Conservation (phyloP, 306 rosid species). For the Fagus sylvatica region DNA sequence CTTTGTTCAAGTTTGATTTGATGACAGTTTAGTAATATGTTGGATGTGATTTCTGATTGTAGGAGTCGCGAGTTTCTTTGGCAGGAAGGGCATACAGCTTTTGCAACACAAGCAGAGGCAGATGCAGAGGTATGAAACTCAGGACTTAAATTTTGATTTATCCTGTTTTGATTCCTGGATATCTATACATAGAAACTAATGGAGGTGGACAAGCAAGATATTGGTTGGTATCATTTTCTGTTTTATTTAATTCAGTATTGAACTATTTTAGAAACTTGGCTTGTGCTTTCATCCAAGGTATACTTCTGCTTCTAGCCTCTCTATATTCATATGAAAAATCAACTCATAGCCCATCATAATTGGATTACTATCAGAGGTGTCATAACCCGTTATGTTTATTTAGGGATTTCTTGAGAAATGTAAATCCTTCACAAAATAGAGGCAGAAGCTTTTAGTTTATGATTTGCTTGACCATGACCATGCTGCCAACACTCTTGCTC, state of each 20-base stretch:
- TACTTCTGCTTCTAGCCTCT: not conserved
- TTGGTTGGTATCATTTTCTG: not conserved
- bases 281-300: not conserved
- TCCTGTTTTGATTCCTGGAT: not conserved
- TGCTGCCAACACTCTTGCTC: too few species aligned
- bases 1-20: not conserved
- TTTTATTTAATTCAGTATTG: too few species aligned
- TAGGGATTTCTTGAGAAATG: not conserved
- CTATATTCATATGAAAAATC: not conserved
- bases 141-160: not conserved
- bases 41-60: constrained; percentile 28
- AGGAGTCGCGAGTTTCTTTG: constrained; percentile 99
- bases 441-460: too few species aligned
- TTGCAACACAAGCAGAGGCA: constrained; percentile 91
- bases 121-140: constrained; percentile 67
- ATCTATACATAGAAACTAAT: not conserved
- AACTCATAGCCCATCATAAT: not conserved
- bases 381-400: not conserved
- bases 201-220: not conserved
- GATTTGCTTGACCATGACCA: too few species aligned
- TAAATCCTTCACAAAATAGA: too few species aligned
- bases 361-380: not conserved
- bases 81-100: constrained; percentile 99
- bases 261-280: not conserved
- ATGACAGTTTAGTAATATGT: not conserved